Conservation (phyloP, 2,329 filamentous ascomycete genomes). For the Fusarium continuum region DNA sequence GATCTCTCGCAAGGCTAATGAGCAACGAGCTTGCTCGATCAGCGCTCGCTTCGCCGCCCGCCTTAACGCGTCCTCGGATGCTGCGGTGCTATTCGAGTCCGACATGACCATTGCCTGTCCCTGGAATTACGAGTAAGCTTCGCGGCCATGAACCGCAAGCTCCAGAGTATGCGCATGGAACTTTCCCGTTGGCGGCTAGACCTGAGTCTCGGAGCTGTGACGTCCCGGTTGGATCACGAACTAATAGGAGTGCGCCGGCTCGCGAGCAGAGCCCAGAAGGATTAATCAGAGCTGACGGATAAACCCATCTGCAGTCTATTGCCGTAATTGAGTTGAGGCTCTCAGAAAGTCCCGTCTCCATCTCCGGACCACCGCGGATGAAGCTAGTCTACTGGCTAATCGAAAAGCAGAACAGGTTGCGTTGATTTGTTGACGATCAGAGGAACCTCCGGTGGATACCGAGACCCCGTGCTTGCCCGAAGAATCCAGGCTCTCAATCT, state of each 20-base stretch:
- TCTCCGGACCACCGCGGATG: not conserved
- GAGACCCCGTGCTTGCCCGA: not conserved
- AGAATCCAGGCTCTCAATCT: not conserved
- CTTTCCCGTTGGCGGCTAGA: slow-evolving; percentile 25
- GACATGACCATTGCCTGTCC: slow-evolving; percentile 20
- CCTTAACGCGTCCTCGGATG: slow-evolving; percentile 27
- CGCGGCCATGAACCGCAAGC: slow-evolving; percentile 33
- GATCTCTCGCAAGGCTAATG: slow-evolving; percentile 22
- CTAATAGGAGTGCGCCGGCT: slow-evolving; percentile 3
- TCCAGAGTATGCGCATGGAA: slow-evolving; percentile 14
- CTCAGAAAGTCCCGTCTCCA: slow-evolving; percentile 23
- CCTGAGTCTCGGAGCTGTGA: slow-evolving; percentile 23
- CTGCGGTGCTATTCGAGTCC: slow-evolving; percentile 19
- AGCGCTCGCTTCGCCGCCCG: slow-evolving; percentile 25
- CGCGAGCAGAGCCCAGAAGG: not conserved
- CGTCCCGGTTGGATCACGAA: slow-evolving; percentile 34
- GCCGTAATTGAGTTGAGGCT: slow-evolving; percentile 35
- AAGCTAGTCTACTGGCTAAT: slow-evolving; percentile 24
- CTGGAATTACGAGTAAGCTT: slow-evolving; percentile 31
- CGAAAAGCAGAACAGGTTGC: slow-evolving; percentile 13
- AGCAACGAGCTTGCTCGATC: not conserved
- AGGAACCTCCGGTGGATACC: slow-evolving; percentile 4
- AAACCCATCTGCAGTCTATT: slow-evolving; percentile 16
- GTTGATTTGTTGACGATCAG: not conserved
- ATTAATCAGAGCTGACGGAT: slow-evolving; percentile 32